Percentiles rank a stretch among this genome's conserved stretches.
These are phyloP conservation scores for Cryptosporidium viatorum DNA, from an alignment of 169 alveolate genomes.

Conservation along the genomic window DNA sequence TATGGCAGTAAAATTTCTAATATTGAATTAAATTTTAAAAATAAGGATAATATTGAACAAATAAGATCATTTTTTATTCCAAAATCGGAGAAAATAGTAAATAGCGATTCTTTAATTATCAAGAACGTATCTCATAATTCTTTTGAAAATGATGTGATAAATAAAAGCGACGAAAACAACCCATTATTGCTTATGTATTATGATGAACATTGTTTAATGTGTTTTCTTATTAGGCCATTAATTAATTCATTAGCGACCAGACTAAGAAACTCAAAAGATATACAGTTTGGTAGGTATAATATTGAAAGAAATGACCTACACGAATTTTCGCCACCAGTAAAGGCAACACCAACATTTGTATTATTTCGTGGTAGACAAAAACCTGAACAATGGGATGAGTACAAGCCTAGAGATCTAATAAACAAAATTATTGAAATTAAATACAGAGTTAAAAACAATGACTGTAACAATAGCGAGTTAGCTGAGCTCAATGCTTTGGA, in stretches of 20 bases:
- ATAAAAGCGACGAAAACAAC: not conserved
- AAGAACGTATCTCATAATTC: not conserved
- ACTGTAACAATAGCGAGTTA: not conserved
- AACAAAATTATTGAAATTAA: not conserved
- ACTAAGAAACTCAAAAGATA: not conserved
- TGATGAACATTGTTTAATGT: constrained; percentile 43
- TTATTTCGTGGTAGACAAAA: constrained; percentile 25
- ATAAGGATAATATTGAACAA: not conserved
- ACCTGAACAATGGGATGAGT: constrained; percentile 44
- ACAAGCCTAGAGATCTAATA: constrained; percentile 43
- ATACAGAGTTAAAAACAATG: not conserved
- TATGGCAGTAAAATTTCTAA: not conserved
- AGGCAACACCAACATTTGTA: constrained; percentile 70
- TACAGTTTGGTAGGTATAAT: constrained; percentile 35
- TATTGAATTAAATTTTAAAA: not conserved
- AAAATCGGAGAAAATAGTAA: not conserved
- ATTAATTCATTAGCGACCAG: constrained; percentile 21
- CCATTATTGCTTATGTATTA: constrained; percentile 52
- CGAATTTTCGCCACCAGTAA: constrained; percentile 2
- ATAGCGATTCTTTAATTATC: not conserved
- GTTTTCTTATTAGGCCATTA: constrained; percentile 63
- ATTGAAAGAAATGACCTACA: constrained; percentile 45
- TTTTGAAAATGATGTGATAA: constrained; percentile 32
- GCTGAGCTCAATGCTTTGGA: not conserved
- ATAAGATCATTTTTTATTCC: constrained; percentile 4